Percentiles rank a stretch among this genome's conserved stretches.
These are phyloP conservation scores for Cladosporium cucumerinum DNA, from an alignment of 2,329 filamentous ascomycete genomes.

Conservation along the genomic window DNA sequence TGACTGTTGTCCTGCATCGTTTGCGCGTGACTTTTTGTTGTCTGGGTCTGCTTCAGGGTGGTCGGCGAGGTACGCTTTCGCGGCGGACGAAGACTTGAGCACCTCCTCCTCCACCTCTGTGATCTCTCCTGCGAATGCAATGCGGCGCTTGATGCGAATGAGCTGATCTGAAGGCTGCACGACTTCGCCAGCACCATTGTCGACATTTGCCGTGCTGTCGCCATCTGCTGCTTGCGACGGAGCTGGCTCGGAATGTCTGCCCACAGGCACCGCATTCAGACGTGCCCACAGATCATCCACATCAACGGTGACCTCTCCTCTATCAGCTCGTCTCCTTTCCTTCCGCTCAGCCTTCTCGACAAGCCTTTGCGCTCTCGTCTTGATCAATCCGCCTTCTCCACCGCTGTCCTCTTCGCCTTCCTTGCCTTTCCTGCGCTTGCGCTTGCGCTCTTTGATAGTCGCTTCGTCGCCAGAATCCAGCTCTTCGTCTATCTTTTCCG, in stretches of 20 bases:
- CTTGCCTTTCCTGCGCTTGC: slow-evolving; percentile 38
- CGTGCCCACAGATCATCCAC: slow-evolving; percentile 54
- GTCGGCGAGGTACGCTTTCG: slow-evolving; percentile 49
- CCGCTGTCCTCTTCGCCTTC: slow-evolving; percentile 40
- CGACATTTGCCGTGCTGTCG: not conserved
- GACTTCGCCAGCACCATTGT: not conserved
- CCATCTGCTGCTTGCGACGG: slow-evolving; percentile 13
- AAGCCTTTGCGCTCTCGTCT: slow-evolving; percentile 52
- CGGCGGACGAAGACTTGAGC: slow-evolving; percentile 53
- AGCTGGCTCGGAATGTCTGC: slow-evolving; percentile 15
- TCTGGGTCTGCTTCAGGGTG: slow-evolving; percentile 36
- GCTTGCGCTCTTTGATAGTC: slow-evolving; percentile 50
- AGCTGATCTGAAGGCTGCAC: slow-evolving; percentile 39
- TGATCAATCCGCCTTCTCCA: slow-evolving; percentile 51
- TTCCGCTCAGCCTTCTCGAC: slow-evolving; percentile 48
- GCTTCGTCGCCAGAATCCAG: slow-evolving; percentile 56
- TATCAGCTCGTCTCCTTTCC: slow-evolving; percentile 42
- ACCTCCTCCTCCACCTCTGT: slow-evolving; percentile 54
- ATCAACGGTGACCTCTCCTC: slow-evolving; percentile 52
- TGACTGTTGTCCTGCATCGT: slow-evolving; percentile 5
- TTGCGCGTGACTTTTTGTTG: slow-evolving; percentile 25
- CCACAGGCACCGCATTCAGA: slow-evolving; percentile 43
- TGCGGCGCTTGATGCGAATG: slow-evolving; percentile 56
- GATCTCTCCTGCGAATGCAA: slow-evolving; percentile 55
- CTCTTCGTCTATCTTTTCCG: slow-evolving; percentile 35